Conservation (phyloP, 768 basidiomycete species). For the Lyophyllum decastes region DNA sequence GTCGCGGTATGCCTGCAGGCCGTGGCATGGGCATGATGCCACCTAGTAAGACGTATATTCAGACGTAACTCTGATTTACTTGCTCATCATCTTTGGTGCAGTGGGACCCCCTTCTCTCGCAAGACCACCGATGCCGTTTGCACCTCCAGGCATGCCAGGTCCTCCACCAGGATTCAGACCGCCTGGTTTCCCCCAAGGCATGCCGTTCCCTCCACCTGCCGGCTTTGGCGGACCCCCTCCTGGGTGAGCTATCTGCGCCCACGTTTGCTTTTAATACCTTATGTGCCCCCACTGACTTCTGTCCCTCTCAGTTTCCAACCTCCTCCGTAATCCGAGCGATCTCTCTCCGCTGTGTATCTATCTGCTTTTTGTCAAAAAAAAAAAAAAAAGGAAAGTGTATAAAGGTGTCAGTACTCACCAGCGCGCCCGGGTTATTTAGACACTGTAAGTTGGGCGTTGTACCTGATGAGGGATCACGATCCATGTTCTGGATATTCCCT, state of each 20-base stretch:
- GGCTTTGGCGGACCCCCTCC: slow-evolving; percentile 83
- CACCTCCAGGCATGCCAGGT: slow-evolving; percentile 81
- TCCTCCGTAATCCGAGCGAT: slow-evolving; percentile 39
- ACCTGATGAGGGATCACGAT: slow-evolving; percentile 10
- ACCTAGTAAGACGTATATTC: slow-evolving; percentile 54
- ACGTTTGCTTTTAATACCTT: not conserved
- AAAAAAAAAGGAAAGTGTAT: slow-evolving; percentile 18
- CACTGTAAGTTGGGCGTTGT: slow-evolving; percentile 17
- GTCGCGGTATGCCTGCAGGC: slow-evolving; percentile 94
- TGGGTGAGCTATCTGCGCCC: slow-evolving; percentile 53
- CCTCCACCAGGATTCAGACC: slow-evolving; percentile 86
- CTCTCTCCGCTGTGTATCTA: not conserved
- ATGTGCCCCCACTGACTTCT: slow-evolving; percentile 13
- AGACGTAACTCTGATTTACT: not conserved
- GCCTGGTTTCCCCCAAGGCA: slow-evolving; percentile 80
- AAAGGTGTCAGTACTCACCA: slow-evolving; percentile 10
- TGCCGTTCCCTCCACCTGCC: slow-evolving; percentile 79
- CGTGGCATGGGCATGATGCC: slow-evolving; percentile 97
- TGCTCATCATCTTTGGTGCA: slow-evolving; percentile 29
- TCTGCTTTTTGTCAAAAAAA: slow-evolving; percentile 1
- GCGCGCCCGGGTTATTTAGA: slow-evolving; percentile 8
- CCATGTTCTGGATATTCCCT: not conserved
- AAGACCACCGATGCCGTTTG: slow-evolving; percentile 69
- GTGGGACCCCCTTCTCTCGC: slow-evolving; percentile 63
- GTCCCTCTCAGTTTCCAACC: slow-evolving; percentile 47